Evolutionary conservation across 192 early-diverging fungal genomes (phyloP).

Genomic region (Paraglomus occultum): DNA sequence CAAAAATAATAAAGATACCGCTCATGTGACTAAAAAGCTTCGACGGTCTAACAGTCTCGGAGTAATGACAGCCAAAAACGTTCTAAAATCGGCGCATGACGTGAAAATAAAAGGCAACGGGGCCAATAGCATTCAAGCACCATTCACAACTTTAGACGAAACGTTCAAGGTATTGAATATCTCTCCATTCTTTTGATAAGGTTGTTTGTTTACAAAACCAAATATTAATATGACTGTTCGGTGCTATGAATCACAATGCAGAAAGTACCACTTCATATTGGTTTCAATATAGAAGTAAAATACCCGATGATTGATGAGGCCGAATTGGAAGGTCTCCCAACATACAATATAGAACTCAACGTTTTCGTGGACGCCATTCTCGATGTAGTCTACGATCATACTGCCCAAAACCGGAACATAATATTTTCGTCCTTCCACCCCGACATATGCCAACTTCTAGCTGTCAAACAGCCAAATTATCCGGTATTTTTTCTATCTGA

Average conservation of each 20-base stretch:
- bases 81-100: not conserved
- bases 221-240: not conserved
- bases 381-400: slow-evolving; percentile 64
- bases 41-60: slow-evolving; percentile 49
- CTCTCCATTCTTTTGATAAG: not conserved
- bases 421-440: slow-evolving; percentile 95
- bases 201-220: not conserved
- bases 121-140: slow-evolving; percentile 77
- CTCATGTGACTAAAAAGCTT: slow-evolving; percentile 26
- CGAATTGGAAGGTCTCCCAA: slow-evolving; percentile 65
- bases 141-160: slow-evolving; percentile 82
- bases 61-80: slow-evolving; percentile 30
- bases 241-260: slow-evolving; percentile 25
- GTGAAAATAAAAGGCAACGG: slow-evolving; percentile 74
- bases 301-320: slow-evolving; percentile 93
- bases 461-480: slow-evolving; percentile 82
- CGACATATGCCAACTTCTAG: slow-evolving; percentile 79
- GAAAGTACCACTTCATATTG: slow-evolving; percentile 68
- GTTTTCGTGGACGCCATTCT: slow-evolving; percentile 84
- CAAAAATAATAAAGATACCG: not conserved
- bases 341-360: slow-evolving; percentile 75
- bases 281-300: slow-evolving; percentile 96
- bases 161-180: slow-evolving; percentile 61
- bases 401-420: slow-evolving; percentile 59
- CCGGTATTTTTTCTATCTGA: slow-evolving; percentile 93